These are phyloP conservation scores for Heliamphora exappendiculata DNA, from an alignment of 148 eudicot genomes.

Conservation along the genomic window DNA sequence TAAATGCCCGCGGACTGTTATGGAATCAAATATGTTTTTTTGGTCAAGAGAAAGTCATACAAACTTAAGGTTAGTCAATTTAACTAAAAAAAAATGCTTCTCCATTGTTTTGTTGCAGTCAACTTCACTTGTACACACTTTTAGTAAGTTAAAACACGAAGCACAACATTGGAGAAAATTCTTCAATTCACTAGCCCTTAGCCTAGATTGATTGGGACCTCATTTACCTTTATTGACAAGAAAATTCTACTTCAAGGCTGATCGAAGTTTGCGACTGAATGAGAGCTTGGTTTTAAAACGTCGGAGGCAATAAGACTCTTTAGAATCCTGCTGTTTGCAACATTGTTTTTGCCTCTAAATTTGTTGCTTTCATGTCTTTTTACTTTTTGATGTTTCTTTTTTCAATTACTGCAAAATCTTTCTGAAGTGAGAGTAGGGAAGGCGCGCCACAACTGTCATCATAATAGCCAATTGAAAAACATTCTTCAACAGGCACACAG, in stretches of 20 bases:
- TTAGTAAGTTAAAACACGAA: background rate
- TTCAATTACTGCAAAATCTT: no score
- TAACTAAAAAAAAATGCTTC: background rate
- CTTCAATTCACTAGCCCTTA: background rate
- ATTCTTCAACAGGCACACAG: no score
- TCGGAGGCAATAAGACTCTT: conserved; percentile 74
- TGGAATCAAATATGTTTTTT: conserved; percentile 58
- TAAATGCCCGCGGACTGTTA: conserved; percentile 89
- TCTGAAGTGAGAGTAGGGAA: no score
- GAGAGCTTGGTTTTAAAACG: conserved; percentile 71
- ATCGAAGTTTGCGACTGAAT: conserved; percentile 88
- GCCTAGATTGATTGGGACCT: conserved; percentile 1
- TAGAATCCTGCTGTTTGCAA: conserved; percentile 14
- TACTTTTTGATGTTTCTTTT: no score
- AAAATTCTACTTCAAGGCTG: conserved; percentile 54
- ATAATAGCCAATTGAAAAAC: no score
- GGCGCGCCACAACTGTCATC: no score
- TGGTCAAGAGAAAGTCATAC: conserved; percentile 86
- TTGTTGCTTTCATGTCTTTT: background rate
- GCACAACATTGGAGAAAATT: background rate
- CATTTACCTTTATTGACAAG: conserved; percentile 12
- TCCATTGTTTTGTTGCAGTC: background rate
- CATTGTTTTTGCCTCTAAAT: background rate
- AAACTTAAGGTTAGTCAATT: conserved; percentile 70
- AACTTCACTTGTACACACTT: background rate